Percentiles rank a stretch among this genome's conserved stretches.
These are phyloP conservation scores for Aspergillus wentii DNA, from an alignment of 495 filamentous ascomycete genomes.

Conservation along the genomic window DNA sequence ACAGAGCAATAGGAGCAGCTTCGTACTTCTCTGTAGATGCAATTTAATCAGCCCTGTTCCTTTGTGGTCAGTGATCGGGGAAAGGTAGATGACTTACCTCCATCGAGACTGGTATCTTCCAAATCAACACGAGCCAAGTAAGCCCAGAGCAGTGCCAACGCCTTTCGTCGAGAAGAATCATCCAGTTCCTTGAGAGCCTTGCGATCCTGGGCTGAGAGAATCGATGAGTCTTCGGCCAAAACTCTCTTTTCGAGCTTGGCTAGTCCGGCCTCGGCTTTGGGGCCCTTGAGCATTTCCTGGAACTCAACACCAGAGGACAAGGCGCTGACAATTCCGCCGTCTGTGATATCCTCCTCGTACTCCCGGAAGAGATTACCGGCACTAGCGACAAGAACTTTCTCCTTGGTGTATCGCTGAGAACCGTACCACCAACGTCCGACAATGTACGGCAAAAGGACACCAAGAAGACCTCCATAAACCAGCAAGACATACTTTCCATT, in stretches of 20 bases:
- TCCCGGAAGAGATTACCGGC: slow-evolving; percentile 91
- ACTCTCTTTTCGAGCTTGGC: slow-evolving; percentile 78
- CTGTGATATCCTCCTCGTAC: slow-evolving; percentile 76
- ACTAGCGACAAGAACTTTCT: slow-evolving; percentile 84
- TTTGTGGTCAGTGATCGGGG: too few species aligned
- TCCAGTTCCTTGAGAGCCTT: slow-evolving; percentile 62
- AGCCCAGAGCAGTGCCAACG: slow-evolving; percentile 87
- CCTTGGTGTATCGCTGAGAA: slow-evolving; percentile 83
- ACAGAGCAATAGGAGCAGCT: slow-evolving; percentile 78
- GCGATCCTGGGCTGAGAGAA: slow-evolving; percentile 51
- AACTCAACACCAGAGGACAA: slow-evolving; percentile 83
- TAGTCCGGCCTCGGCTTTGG: slow-evolving; percentile 67
- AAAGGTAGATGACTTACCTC: slow-evolving; percentile 50
- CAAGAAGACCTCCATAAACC: slow-evolving; percentile 80
- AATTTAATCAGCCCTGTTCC: too few species aligned
- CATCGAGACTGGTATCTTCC: slow-evolving; percentile 64
- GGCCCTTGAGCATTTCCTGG: slow-evolving; percentile 64
- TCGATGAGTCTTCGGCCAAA: slow-evolving; percentile 50
- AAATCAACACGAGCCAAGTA: slow-evolving; percentile 84
- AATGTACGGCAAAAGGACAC: slow-evolving; percentile 84
- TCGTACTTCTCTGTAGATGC: slow-evolving; percentile 56
- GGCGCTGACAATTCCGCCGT: slow-evolving; percentile 72
- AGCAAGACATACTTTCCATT: slow-evolving; percentile 93
- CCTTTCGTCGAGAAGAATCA: slow-evolving; percentile 74
- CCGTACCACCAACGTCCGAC: slow-evolving; percentile 99